These are phyloP conservation scores for Penicillium rolfsii DNA, from an alignment of 2,329 filamentous ascomycete genomes.

Conservation along the genomic window DNA sequence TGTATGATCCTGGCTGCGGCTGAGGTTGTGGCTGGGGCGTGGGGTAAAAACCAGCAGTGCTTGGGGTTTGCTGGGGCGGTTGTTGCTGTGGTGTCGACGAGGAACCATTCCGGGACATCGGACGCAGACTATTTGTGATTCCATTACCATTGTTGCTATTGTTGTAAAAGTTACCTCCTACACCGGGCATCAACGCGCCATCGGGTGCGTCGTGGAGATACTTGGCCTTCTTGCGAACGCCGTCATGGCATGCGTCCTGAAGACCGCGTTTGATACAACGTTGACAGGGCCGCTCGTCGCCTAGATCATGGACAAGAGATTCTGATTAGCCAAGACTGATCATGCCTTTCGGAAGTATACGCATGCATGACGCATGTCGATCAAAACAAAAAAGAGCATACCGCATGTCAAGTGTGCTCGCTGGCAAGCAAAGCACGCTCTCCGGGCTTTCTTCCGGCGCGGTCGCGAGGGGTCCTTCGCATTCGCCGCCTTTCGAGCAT, in stretches of 20 bases:
- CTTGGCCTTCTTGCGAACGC: conserved; percentile 97
- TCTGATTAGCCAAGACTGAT: conserved; percentile 12
- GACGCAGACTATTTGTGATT: conserved; percentile 39
- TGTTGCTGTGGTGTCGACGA: conserved; percentile 33
- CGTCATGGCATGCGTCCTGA: conserved; percentile 89
- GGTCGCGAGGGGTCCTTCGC: conserved; percentile 90
- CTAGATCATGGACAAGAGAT: conserved; percentile 52
- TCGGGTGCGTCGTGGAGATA: conserved; percentile 95
- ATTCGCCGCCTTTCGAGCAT: conserved; percentile 63
- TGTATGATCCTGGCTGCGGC: conserved; percentile 36
- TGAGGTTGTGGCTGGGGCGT: conserved; percentile 38
- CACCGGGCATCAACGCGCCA: conserved; percentile 83
- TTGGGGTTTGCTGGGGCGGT: conserved; percentile 26
- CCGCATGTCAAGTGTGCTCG: conserved; percentile 96
- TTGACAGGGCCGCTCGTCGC: conserved; percentile 91
- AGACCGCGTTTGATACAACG: conserved; percentile 92
- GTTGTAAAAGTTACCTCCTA: conserved; percentile 64
- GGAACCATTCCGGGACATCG: conserved; percentile 39
- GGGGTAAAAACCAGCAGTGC: conserved; percentile 39
- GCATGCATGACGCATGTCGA: conserved; percentile 1
- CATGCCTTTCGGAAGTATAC: neutral
- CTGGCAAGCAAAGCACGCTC: conserved; percentile 96
- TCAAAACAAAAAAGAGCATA: conserved; percentile 62
- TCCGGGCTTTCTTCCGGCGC: conserved; percentile 89
- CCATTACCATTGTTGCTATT: conserved; percentile 37